Percentiles rank a stretch among this genome's conserved stretches.
These are phyloP conservation scores for Helminthosporium solani DNA, from an alignment of 2,329 filamentous ascomycete species.

Conservation along the genomic window DNA sequence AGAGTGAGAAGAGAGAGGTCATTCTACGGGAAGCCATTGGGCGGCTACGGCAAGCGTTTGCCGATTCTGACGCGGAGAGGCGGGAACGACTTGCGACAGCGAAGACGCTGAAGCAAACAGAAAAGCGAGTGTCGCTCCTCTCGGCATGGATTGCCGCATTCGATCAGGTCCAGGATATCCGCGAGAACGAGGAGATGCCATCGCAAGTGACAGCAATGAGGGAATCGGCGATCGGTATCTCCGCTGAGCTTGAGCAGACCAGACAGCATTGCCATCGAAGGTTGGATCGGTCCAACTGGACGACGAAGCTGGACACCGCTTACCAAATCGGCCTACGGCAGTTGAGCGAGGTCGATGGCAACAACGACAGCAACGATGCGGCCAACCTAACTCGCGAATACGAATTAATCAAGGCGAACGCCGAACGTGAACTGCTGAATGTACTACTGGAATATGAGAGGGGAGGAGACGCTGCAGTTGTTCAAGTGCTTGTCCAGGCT, in stretches of 20 bases:
- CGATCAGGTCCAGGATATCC: slow-evolving; percentile 73
- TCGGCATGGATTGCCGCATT: slow-evolving; percentile 93
- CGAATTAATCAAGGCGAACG: slow-evolving; percentile 80
- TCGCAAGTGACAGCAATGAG: slow-evolving; percentile 66
- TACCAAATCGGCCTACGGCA: slow-evolving; percentile 81
- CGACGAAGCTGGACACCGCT: slow-evolving; percentile 81
- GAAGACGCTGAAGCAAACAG: slow-evolving; percentile 78
- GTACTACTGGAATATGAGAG: slow-evolving; percentile 84
- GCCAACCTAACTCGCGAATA: slow-evolving; percentile 76
- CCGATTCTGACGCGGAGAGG: slow-evolving; percentile 74
- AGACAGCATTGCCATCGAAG: slow-evolving; percentile 87
- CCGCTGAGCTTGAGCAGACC: slow-evolving; percentile 85
- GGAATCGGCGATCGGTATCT: slow-evolving; percentile 84
- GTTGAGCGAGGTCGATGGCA: slow-evolving; percentile 67
- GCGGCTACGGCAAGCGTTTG: slow-evolving; percentile 79
- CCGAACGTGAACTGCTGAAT: slow-evolving; percentile 74
- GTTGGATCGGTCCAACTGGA: slow-evolving; percentile 80
- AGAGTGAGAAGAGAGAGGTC: slow-evolving; percentile 77
- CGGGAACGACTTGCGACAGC: slow-evolving; percentile 76
- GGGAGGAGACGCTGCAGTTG: slow-evolving; percentile 70
- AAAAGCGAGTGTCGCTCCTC: slow-evolving; percentile 81
- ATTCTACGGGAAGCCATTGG: slow-evolving; percentile 75
- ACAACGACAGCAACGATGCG: slow-evolving; percentile 65
- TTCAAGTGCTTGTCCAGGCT: slow-evolving; percentile 82
- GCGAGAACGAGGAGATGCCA: slow-evolving; percentile 67